Evolutionary conservation across 345 rosid species (phyloP), one percentile per base, ranked within the genome.

Genomic region (Hirschfeldia incana): DNA sequence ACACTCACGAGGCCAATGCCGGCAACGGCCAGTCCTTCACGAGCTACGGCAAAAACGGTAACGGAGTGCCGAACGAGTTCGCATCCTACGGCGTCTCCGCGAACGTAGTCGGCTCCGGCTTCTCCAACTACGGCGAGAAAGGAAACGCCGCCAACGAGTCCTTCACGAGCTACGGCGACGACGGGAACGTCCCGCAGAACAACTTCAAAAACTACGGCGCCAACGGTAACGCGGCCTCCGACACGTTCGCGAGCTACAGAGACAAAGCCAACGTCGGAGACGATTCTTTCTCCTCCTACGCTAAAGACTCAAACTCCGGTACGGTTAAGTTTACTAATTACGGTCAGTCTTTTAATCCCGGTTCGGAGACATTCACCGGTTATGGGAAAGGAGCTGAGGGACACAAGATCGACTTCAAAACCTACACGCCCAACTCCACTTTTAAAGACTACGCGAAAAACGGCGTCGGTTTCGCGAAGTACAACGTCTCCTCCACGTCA

Each of bases 21-120:
- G 98, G 98, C 0, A 1, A 42, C 29, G 86, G 80, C 10, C 87
- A 91, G 61, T 64, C 81, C 0, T 94, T 94, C 65, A 61, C 85
- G 0, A 86, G 86, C 55, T 94, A 94, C 69, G 92, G 96, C 21
- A 91, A 88, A 84, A 82, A 87, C 73, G 93, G 90, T 8, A 91
- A 88, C 61, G 90, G 92, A 12, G 49, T 44, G 2, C 89, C 92
- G 1, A 87, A 83, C 58, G 91, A 72, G 2, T 94, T 94, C 78
- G 61, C 74, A 0, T 69, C 86, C 1, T 94, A 94, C 53, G 97
- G 88, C 5, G 81, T 66, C 42, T 80, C 77, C 13, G 69, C 91
- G 16, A 94, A 94, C 70, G 93, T 86, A 2, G 64, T 94, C 16
- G 92, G 91, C 1, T 91, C 98, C 9, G 83, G 77, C 29, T 94